Conservation (phyloP, 192 early-diverging fungal species). For the Entomortierella chlamydospora region DNA sequence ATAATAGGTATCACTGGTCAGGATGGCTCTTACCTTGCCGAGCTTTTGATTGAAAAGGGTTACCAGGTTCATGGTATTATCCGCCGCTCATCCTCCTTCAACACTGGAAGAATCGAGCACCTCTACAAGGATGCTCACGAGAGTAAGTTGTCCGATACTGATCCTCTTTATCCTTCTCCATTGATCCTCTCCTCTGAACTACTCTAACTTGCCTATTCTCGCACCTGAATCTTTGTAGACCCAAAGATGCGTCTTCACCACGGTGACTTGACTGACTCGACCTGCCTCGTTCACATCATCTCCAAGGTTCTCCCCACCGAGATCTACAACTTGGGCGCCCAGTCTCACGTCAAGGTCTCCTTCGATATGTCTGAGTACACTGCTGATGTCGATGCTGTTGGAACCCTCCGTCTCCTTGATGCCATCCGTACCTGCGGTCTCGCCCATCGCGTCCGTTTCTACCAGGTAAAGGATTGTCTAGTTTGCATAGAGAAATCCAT, state of each 20-base stretch:
- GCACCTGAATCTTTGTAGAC: slow-evolving; percentile 24
- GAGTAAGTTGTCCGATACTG: slow-evolving; percentile 48
- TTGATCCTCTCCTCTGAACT: neutral
- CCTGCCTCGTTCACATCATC: slow-evolving; percentile 80
- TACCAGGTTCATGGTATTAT: slow-evolving; percentile 86
- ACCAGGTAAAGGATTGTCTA: slow-evolving; percentile 53
- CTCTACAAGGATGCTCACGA: slow-evolving; percentile 80
- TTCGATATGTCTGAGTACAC: slow-evolving; percentile 86
- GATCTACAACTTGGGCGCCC: slow-evolving; percentile 83
- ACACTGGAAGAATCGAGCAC: slow-evolving; percentile 84
- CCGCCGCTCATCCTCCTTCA: slow-evolving; percentile 87
- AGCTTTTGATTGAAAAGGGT: slow-evolving; percentile 78
- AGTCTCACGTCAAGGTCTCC: slow-evolving; percentile 80
- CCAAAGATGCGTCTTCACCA: slow-evolving; percentile 81
- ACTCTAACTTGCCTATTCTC: neutral
- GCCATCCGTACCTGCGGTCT: slow-evolving; percentile 84
- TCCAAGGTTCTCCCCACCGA: slow-evolving; percentile 78
- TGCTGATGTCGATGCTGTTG: slow-evolving; percentile 83
- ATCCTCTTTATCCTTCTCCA: neutral
- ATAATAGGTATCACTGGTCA: slow-evolving; percentile 81
- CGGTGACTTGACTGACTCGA: slow-evolving; percentile 84
- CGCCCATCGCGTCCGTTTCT: slow-evolving; percentile 67
- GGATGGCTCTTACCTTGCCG: slow-evolving; percentile 83
- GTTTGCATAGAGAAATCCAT: neutral
- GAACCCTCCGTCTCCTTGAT: slow-evolving; percentile 82